A percentile compares a stretch with the other conserved stretches of the same genome.
Evolutionary conservation across 2,329 filamentous ascomycete genomes (phyloP).

Genomic region (Lachnellula subtilissima): DNA sequence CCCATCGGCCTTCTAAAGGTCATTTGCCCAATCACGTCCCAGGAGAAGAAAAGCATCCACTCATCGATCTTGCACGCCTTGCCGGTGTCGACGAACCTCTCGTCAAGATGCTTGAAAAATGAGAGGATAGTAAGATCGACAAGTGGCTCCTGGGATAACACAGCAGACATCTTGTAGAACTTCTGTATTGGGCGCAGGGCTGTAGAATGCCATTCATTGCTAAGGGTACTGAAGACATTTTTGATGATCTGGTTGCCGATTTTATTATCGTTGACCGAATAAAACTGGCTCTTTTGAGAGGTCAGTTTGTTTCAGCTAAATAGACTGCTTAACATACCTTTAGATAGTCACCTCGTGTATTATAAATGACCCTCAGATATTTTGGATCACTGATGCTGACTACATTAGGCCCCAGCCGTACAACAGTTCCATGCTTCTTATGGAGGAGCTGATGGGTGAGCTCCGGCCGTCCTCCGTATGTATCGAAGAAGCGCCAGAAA

Average conservation of each 20-base stretch:
- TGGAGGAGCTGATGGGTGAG: constrained; percentile 17
- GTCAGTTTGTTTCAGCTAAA: background rate
- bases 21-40: constrained; percentile 38
- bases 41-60: constrained; percentile 38
- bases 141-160: constrained; percentile 24
- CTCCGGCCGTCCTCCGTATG: constrained; percentile 16
- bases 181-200: constrained; percentile 24
- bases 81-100: constrained; percentile 30
- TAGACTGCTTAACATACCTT: constrained; percentile 13
- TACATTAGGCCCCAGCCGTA: constrained; percentile 24
- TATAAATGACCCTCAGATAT: constrained; percentile 16
- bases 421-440: constrained; percentile 18
- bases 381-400: constrained; percentile 25
- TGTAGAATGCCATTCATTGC: constrained; percentile 15
- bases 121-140: constrained; percentile 31
- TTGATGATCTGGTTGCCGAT: constrained; percentile 12
- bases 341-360: constrained; percentile 12
- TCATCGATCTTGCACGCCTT: constrained; percentile 35
- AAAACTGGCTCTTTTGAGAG: constrained; percentile 16
- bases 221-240: constrained; percentile 21
- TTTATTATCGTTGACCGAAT: constrained; percentile 21
- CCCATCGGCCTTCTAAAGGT: constrained; percentile 38
- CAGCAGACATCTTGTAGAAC: constrained; percentile 22
- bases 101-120: constrained; percentile 32
- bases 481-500: constrained; percentile 24